A percentile compares a stretch with the other conserved stretches of the same genome.
Evolutionary conservation across 2,329 filamentous ascomycete species (phyloP).

Genomic region (Davidsoniella virescens): DNA sequence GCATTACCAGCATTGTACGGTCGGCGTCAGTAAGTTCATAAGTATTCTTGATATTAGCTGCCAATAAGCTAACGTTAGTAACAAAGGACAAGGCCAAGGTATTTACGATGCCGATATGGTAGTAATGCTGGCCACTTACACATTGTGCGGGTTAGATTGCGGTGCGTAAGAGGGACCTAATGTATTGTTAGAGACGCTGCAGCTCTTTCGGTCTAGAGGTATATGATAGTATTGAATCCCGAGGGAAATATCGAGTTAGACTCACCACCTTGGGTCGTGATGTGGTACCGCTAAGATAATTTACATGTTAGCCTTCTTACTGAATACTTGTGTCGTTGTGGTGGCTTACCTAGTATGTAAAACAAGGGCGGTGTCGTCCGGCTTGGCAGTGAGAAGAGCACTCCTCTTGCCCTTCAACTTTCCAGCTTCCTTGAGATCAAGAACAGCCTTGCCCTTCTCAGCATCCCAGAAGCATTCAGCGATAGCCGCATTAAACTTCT

Average conservation of each 20-base stretch:
- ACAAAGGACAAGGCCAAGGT: too few relatives aligned
- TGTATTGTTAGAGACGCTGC: slow-evolving; percentile 10
- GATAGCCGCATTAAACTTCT: slow-evolving; percentile 67
- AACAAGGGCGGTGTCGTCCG: slow-evolving; percentile 69
- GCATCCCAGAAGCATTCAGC: slow-evolving; percentile 74
- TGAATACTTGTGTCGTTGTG: neutral
- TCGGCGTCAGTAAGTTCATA: slow-evolving; percentile 56
- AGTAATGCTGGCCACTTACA: slow-evolving; percentile 25
- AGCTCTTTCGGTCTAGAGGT: neutral
- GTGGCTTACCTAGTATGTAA: slow-evolving; percentile 49
- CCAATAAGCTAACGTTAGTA: neutral
- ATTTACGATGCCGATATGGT: neutral
- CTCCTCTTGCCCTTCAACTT: slow-evolving; percentile 37
- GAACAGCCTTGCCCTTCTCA: slow-evolving; percentile 43
- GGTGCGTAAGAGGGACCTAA: slow-evolving; percentile 63
- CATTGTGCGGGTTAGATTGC: slow-evolving; percentile 70
- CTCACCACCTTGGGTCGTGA: slow-evolving; percentile 67
- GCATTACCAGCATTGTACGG: slow-evolving; percentile 78
- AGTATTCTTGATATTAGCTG: slow-evolving; percentile 61
- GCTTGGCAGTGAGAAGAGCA: slow-evolving; percentile 33
- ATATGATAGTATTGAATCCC: neutral
- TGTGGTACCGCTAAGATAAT: slow-evolving; percentile 48
- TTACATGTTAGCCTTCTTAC: neutral
- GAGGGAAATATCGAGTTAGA: slow-evolving; percentile 12
- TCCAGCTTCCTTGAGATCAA: slow-evolving; percentile 64